phyloP scores from a whole-genome alignment of 345 rosid genomes.

The Bruguiera parviflora region DNA sequence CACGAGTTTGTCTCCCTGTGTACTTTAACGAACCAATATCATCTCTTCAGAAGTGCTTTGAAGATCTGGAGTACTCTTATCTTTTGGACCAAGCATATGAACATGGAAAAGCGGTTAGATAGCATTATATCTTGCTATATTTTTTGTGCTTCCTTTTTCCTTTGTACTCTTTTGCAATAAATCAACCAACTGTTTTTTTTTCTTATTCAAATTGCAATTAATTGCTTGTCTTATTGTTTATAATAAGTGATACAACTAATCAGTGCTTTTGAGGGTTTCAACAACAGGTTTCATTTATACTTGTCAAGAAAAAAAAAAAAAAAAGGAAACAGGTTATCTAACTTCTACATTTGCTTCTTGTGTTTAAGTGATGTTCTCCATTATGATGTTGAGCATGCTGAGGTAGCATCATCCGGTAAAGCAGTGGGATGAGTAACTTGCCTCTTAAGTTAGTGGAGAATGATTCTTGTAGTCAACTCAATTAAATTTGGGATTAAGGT shows the following conservation, averaged over 20 bases:
- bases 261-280: not conserved
- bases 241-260: not conserved
- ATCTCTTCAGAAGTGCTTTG: conserved; percentile 94
- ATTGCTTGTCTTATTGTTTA: not conserved
- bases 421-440: no score
- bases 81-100: conserved; percentile 85
- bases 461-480: no score
- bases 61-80: conserved; percentile 91
- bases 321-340: no score
- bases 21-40: conserved; percentile 97
- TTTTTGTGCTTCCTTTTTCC: not conserved
- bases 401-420: no score
- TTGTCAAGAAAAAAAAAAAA: not conserved
- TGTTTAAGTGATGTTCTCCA: no score
- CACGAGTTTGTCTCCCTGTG: conserved; percentile 96
- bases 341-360: no score
- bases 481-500: no score
- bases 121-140: not conserved
- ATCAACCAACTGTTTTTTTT: not conserved
- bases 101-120: conserved; percentile 74
- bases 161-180: no score
- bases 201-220: not conserved
- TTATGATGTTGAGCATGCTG: no score
- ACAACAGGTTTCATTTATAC: not conserved
- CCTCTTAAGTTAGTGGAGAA: no score